Conservation (phyloP, 495 filamentous ascomycete species). For the Podospora tetraspora region DNA sequence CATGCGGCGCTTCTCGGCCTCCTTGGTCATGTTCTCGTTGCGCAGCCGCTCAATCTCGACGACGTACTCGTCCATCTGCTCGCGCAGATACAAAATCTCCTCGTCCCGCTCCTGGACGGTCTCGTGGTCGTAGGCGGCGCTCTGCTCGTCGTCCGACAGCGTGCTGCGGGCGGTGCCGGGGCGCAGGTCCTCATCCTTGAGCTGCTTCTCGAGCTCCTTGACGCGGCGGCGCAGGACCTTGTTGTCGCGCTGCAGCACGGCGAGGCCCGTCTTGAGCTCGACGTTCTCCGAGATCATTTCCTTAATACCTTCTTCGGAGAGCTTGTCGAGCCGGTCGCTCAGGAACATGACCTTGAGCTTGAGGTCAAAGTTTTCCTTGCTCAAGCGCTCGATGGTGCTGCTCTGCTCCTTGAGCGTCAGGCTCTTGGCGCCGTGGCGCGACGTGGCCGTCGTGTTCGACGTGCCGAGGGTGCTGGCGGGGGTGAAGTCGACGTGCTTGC, state of each 20-base stretch:
- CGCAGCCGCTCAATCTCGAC: constrained; percentile 74
- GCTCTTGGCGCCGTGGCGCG: constrained; percentile 63
- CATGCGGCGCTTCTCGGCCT: constrained; percentile 75
- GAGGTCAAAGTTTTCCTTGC: constrained; percentile 94
- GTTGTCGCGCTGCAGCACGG: constrained; percentile 82
- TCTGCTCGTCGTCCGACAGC: constrained; percentile 47
- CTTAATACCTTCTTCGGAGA: constrained; percentile 93
- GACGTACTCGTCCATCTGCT: constrained; percentile 76
- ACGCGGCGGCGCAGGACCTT: constrained; percentile 71
- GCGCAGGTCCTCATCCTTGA: constrained; percentile 67
- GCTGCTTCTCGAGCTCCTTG: constrained; percentile 77
- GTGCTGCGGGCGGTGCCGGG: constrained; percentile 48
- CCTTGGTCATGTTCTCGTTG: constrained; percentile 66
- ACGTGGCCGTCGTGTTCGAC: constrained; percentile 50
- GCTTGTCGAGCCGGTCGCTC: constrained; percentile 84
- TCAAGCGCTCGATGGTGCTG: constrained; percentile 88
- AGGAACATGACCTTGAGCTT: constrained; percentile 98
- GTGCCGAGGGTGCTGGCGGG: constrained; percentile 21
- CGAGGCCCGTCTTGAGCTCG: constrained; percentile 82
- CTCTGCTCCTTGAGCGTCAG: constrained; percentile 96
- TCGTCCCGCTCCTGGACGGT: constrained; percentile 67
- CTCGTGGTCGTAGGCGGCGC: constrained; percentile 47
- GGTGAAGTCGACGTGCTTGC: constrained; percentile 53
- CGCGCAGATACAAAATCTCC: constrained; percentile 75
- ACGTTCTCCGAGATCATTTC: constrained; percentile 97